Percentiles rank a stretch among this genome's conserved stretches.
These are phyloP conservation scores for Boletus pseudo-olivaceus DNA, from an alignment of 768 basidiomycete genomes.

Conservation along the genomic window DNA sequence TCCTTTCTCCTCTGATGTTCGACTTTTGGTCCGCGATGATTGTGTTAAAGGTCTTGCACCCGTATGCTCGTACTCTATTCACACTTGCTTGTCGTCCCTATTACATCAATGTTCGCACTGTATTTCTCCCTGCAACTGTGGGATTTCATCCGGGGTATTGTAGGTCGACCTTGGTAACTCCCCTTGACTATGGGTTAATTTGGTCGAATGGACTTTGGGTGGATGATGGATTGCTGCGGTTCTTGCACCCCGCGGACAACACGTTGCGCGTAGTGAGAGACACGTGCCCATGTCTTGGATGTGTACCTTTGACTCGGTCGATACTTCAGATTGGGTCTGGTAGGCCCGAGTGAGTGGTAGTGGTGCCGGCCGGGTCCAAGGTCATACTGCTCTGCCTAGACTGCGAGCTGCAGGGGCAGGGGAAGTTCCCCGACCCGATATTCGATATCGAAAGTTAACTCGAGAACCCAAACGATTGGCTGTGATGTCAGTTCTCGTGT, in stretches of 20 bases:
- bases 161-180: background rate
- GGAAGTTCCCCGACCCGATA: background rate
- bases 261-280: background rate
- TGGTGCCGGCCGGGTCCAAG: no score
- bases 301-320: background rate
- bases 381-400: no score
- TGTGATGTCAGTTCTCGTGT: no score
- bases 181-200: no score
- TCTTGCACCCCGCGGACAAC: constrained; percentile 2
- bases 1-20: constrained; percentile 7
- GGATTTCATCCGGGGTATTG: background rate
- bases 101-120: constrained; percentile 14
- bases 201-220: constrained; percentile 5
- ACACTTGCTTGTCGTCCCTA: constrained; percentile 4
- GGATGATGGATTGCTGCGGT: constrained; percentile 5
- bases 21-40: constrained; percentile 16
- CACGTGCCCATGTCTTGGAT: background rate
- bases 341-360: background rate
- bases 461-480: no score
- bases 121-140: constrained; percentile 3
- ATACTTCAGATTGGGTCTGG: background rate
- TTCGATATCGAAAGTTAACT: constrained; percentile 8
- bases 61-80: constrained; percentile 11
- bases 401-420: background rate
- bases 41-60: constrained; percentile 18